A percentile compares a stretch with the other conserved stretches of the same genome.
Conservation (phyloP, 1,284 basidiomycete species). For the Heterobasidion irregulare region DNA sequence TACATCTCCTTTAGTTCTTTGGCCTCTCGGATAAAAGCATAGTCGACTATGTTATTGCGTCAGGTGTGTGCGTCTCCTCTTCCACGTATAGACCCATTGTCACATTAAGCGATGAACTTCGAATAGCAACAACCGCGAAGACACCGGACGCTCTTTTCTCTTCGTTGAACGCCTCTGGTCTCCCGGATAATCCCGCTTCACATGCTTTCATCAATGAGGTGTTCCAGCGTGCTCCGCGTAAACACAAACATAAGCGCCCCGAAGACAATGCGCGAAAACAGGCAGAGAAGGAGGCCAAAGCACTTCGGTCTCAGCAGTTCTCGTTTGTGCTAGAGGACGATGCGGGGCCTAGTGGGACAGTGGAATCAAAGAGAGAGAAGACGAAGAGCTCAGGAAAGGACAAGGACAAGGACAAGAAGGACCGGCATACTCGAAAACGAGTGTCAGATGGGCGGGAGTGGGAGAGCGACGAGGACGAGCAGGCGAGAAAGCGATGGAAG, state of each 20-base stretch:
- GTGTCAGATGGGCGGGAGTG: constrained; percentile 76
- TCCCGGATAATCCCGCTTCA: constrained; percentile 73
- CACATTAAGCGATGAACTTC: not conserved
- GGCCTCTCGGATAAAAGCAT: constrained; percentile 77
- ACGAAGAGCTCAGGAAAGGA: constrained; percentile 27
- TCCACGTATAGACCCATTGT: constrained; percentile 15
- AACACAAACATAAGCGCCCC: constrained; percentile 57
- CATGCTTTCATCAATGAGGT: constrained; percentile 77
- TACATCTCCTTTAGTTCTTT: constrained; percentile 47
- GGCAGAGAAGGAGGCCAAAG: constrained; percentile 63
- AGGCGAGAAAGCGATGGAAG: constrained; percentile 57
- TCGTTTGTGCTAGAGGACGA: constrained; percentile 77
- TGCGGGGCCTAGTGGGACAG: constrained; percentile 26
- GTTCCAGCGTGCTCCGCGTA: constrained; percentile 68
- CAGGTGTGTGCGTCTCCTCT: constrained; percentile 41
- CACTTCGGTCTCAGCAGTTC: constrained; percentile 69
- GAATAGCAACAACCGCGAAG: constrained; percentile 72
- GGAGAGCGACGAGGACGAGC: constrained; percentile 85
- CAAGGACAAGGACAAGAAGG: constrained; percentile 31
- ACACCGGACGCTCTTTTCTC: constrained; percentile 72
- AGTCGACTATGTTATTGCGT: constrained; percentile 80
- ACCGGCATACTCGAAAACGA: constrained; percentile 64
- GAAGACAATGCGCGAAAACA: constrained; percentile 47
- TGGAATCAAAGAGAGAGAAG: constrained; percentile 35
- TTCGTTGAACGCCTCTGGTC: constrained; percentile 68